Base-by-base conservation (phyloP, 2,329 filamentous ascomycete species). In the Ophiostoma sp. region DNA sequence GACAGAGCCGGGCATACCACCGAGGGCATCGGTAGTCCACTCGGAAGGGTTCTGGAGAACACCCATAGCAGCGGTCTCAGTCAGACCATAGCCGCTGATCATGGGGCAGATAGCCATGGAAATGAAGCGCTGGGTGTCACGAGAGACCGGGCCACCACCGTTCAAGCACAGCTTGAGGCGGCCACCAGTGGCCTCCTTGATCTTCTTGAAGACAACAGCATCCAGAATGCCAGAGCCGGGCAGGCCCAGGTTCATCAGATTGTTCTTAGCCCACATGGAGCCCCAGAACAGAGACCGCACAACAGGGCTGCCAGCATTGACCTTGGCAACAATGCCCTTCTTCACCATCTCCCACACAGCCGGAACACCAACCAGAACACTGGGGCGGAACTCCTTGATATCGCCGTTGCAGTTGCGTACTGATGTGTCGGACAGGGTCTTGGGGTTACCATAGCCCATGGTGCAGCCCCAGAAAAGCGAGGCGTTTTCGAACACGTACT, bases 291-390 rank as follows among this genome's bases (percentile, higher is more conserved):
- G 81, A 72, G 89, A 90, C 77, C 85, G 88, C 66, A 89, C 84
- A 45, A 96, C 72, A 16, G 85, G 80, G 75, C 86, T 88, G 74
- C 88, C 84, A 72, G 87, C 84, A 76, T 89, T 85, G 68, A 96
- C 87, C 80, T 93, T 93, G 76, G 82, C 82, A 69, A 93, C 80
- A 74, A 96, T 92, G 71, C 92, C 92, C 81, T 96, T 96, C 85
- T 95, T 96, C 71, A 96, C 89, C 3, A 89, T 90, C 79, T 96
- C 92, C 89, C 91, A 96, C 3, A 96, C 92, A 42, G 92, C 91
- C 3, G 92, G 92, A 4, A 96, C 92, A 76, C 92, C 92, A 66
- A 96, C 89, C 71, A 96, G 82, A 73, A 96, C 85, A 5, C 89
- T 92, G 2, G 92, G 92, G 77, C 87, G 88, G 78, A 96, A 89